Evolutionary conservation across 306 rosid species (phyloP), one percentile per base, ranked within the genome.

Genomic region (Cicer bijugum): DNA sequence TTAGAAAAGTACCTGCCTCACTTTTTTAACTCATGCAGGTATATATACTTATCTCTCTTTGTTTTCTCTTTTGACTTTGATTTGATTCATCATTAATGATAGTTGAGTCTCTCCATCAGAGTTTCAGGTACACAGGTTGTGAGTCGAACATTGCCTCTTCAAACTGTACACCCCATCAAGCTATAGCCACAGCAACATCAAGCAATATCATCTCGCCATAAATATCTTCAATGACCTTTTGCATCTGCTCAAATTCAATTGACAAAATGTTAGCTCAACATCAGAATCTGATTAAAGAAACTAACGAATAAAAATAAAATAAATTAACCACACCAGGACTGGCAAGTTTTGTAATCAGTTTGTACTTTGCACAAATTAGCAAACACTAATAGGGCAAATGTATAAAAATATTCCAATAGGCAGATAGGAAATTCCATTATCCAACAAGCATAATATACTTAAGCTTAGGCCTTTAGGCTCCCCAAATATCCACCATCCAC

Each of bases 121-220:
- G 69, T 81, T 69, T 67, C 59, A 51, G 75, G 65, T 39, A 53
- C 51, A 72, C 20, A 47, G 78, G 46, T 55, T 77, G 80, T 58
- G 85, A 76, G 79, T 83, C 56, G 44, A 46, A 76, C 69, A 48
- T 65, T 65, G 84, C 77, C 81, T 63, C 88, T 81, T 84, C 88
- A 81, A 76, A 69, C 79, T 12, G 53, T 73, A 79, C 56, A 77
- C 65, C 78, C 45, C 59, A 9, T 48, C 66, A 75, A 67, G 38
- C 52, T 17, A 60, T 51, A 52, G 20, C 59, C 38, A 64, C 66
- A 47, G 50, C 69, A 78, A 74, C 87, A 59, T 42, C 59, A 69
- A 39, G 61, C 64, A 69, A 19, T 74, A 65, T 12, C n/a, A 44
- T 58, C 28, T 62, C 45, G 40, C 51, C 75, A 67, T 39, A 64